Evolutionary conservation across 2,329 filamentous ascomycete species (phyloP), one percentile per base, ranked within the genome.

Genomic region (Beauveria scarabaeidicola): DNA sequence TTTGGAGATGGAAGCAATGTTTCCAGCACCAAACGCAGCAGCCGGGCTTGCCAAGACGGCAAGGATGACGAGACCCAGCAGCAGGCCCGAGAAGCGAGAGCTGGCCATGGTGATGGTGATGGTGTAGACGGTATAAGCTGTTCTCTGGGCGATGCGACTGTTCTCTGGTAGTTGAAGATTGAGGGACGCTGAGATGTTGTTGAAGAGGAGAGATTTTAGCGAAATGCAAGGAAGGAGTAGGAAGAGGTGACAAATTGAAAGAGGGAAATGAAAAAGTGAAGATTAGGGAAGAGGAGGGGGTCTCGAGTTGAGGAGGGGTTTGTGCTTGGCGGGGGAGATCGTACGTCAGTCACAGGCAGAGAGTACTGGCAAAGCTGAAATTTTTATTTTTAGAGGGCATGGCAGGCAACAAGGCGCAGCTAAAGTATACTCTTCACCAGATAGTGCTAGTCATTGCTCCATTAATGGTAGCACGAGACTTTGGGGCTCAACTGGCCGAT

Each of bases 11-110:
- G 87, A 85, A 46, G 89, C 90, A 71, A 96, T 94, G 74, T 95
- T 95, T 63, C 91, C 91, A 67, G 91, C 91, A 65, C 91, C 91
- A 70, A 96, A 96, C 58, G 89, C 90, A 65, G 87, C 79, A 40
- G 84, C 82, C 19, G 88, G 89, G 62, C 79, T 79, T 58, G 86
- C 83, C 68, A 90, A 83, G 65, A 83, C 75, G 66, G 91, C 77
- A 65, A 93, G 75, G 64, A 90, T 69, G 58, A 82, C 72, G 65
- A 86, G 68, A 67, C 78, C 81, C 72, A 84, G 69, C 62, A 84
- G 68, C 67, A 82, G 72, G 68, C 78, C 75, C 66, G 76, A 75
- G 57, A 74, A 75, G 69, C 76, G 80, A 64, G 77, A 68, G 63
- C 73, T 72, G 66, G 77, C 72, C 82, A 84, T 84, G 63, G 62